Evolutionary conservation across 208 protist genomes (phyloP).

Genomic region (Crithidia thermophila): DNA sequence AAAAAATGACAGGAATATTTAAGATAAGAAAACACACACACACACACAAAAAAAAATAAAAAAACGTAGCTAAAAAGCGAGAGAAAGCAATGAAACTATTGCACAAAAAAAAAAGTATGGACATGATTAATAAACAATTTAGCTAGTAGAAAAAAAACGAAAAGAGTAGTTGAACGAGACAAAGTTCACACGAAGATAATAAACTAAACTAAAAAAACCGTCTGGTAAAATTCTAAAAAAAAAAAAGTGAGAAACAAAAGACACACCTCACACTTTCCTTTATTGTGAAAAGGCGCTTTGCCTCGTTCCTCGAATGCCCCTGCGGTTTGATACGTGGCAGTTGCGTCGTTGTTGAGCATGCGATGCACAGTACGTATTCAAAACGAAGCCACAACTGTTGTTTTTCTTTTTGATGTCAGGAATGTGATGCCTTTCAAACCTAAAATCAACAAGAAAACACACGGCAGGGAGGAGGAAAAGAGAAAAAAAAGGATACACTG

Average conservation of each 20-base stretch:
- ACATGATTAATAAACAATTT: neutral
- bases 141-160: neutral
- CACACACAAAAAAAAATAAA: constrained; percentile 2
- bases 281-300: no score
- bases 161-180: neutral
- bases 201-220: neutral
- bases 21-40: constrained; percentile 3
- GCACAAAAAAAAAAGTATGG: neutral
- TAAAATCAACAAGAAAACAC: no score
- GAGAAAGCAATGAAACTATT: neutral
- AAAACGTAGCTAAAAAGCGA: neutral
- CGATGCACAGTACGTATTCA: no score
- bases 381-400: no score
- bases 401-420: no score
- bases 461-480: no score
- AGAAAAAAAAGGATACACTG: no score
- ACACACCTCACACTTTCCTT: neutral
- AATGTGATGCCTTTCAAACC: no score
- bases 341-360: no score
- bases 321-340: no score
- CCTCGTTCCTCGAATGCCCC: no score
- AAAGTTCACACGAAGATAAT: neutral
- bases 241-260: neutral
- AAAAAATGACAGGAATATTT: neutral
- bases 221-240: no score